A percentile compares a stretch with the other conserved stretches of the same genome.
Evolutionary conservation across 495 filamentous ascomycete genomes (phyloP).

Genomic region (Apodospora peruviana): DNA sequence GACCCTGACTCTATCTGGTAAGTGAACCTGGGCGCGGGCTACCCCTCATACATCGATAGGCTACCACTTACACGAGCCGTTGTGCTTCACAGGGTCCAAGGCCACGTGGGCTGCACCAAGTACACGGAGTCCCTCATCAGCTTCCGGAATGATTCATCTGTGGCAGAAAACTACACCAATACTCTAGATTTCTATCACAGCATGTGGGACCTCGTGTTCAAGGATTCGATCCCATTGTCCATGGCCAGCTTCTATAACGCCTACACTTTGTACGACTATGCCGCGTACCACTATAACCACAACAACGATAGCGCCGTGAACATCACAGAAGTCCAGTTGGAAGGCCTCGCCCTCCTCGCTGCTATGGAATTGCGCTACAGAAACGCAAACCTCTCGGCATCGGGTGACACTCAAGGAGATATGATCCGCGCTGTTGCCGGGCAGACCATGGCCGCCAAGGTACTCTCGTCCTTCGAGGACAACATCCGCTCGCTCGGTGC

Average conservation of each 20-base stretch:
- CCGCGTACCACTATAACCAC: constrained; percentile 33
- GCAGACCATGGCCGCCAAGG: constrained; percentile 31
- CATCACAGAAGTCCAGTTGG: constrained; percentile 19
- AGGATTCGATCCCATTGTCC: constrained; percentile 15
- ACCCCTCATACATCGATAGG: too few species aligned
- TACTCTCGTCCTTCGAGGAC: constrained; percentile 19
- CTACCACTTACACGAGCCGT: not conserved
- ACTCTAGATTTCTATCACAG: constrained; percentile 29
- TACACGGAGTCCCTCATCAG: constrained; percentile 21
- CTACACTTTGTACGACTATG: constrained; percentile 39
- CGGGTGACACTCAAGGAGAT: constrained; percentile 20
- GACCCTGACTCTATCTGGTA: constrained; percentile 34
- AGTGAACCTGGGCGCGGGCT: too few species aligned
- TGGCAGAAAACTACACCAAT: constrained; percentile 17
- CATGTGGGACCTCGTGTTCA: constrained; percentile 25
- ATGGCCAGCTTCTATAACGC: constrained; percentile 34
- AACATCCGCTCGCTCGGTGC: constrained; percentile 23
- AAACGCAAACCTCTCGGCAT: constrained; percentile 30
- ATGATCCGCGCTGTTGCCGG: constrained; percentile 35
- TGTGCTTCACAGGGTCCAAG: constrained; percentile 22
- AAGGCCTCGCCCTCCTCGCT: constrained; percentile 24
- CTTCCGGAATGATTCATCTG: constrained; percentile 17
- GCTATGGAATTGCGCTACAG: constrained; percentile 26
- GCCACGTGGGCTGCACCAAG: constrained; percentile 23
- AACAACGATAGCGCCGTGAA: constrained; percentile 14